Evolutionary conservation across 805 yeast species (phyloP), one percentile per base, ranked within the genome.

Genomic region (Spathaspora girioi): DNA sequence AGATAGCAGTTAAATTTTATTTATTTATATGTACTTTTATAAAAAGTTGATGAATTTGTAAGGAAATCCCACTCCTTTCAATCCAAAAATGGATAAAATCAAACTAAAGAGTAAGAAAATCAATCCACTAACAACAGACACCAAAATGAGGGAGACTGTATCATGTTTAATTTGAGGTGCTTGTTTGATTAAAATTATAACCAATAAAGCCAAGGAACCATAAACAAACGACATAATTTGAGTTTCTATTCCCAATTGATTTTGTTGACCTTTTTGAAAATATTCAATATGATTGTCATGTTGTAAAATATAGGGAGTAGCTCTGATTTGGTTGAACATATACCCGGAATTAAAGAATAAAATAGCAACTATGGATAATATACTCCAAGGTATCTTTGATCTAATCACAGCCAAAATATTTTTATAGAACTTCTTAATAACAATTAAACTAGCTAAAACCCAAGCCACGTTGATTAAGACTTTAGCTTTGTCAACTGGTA

Each of bases 301-400:
- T 32, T 72, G 76, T 56, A 78, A 77, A 42, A 85, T 74, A 63
- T 85, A 88, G 69, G 78, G 91, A 6, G 85, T 77, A 38, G 80
- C 79, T 67, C 97, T 82, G 56, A 94, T 94, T 58, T 81, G 80
- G 67, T 90, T 92, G 79, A 83, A 94, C 99, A 94, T 94, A 70
- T 91, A 87, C 15, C 99, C 99, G 7, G 93, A 76, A 46, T 81
- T 83, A 75, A 92, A 88, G 58, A 91, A 70, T 53, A 92, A 72
- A 38, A 89, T 78, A 17, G 80, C 59, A 51, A 87, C 71, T n/a
- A 88, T 73, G 2, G 88, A 78, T 10, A 80, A 44, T 1, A 83
- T 80, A 43, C 88, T 86, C 97, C 98, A 94, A 40, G 88, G 62
- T 46, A 79, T 70, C 58, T 77, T 84, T 41, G 82, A 78, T 23